Base-by-base conservation (phyloP, 305 asterid species). In the Solanum aculeatissimum region DNA sequence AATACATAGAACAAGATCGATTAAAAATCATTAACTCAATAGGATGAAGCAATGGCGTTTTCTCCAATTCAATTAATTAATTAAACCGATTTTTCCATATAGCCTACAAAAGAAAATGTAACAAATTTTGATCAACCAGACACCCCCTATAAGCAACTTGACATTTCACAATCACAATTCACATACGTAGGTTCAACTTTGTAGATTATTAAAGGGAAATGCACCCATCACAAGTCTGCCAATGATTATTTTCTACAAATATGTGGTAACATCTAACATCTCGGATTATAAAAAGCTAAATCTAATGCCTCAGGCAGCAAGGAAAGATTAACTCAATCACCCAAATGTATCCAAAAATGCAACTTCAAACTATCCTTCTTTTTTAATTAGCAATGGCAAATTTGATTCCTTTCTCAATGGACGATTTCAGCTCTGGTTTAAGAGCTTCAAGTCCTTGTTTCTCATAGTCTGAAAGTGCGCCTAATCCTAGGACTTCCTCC, bases 371-470 rank as follows among this genome's bases (percentile, higher is more conserved):
- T 72, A 49, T 3, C 19, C 3, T 2, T 18, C 18, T 62, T 23
- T 4, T 86, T 89, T 83, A 95, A 75, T 84, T 90, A 88, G 84
- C 88, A 51, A 70, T 87, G 38, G 89, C 99, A 72, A 95, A 95
- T 10, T 94, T 87, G 69, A 96, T 84, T 42, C 99, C 99, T 90
- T 97, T 95, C 72, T 97, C 98, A 25, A 97, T 97, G 9, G 99
- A 97, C 77, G 95, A 72, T 85, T 89, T 91, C 83, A 95, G 89
- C 87, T 97, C 99, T 0, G 94, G 90, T 90, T 90, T 92, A 57
- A 96, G 94, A 78, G 97, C 95, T 89, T 95, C 97, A 43, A 95
- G 85, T 49, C 99, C 99, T 85, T 93, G 92, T 86, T 95, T 88
- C 93, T 95, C 98, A 9, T 47, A 92, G 88, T 92, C 99, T 14